These are phyloP conservation scores for Diplodia seriata DNA, from an alignment of 2,329 filamentous ascomycete species.

Conservation along the genomic window DNA sequence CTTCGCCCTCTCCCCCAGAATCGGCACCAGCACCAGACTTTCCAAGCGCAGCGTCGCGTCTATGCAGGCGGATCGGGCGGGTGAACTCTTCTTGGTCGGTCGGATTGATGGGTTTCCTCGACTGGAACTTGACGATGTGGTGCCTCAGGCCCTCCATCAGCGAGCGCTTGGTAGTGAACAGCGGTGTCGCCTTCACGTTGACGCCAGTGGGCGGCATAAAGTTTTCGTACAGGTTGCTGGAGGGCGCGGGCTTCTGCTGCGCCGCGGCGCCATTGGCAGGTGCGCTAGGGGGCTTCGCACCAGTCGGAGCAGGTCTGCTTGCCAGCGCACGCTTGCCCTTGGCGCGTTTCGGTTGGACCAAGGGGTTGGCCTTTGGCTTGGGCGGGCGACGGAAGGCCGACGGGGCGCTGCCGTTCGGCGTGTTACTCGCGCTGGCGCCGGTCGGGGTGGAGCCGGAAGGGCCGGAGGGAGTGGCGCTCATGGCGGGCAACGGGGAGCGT, in stretches of 20 bases:
- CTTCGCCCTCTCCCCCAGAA: slow-evolving; percentile 59
- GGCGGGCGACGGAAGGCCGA: slow-evolving; percentile 43
- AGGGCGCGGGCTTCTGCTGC: slow-evolving; percentile 16
- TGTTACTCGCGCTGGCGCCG: slow-evolving; percentile 33
- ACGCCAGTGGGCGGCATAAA: slow-evolving; percentile 11
- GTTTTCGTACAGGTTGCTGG: slow-evolving; percentile 21
- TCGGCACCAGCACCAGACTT: slow-evolving; percentile 46
- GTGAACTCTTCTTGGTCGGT: slow-evolving; percentile 84
- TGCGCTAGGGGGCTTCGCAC: slow-evolving; percentile 14
- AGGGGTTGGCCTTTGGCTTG: slow-evolving; percentile 47
- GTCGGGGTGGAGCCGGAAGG: slow-evolving; percentile 41
- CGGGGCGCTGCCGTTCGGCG: slow-evolving; percentile 45
- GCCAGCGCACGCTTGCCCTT: slow-evolving; percentile 30
- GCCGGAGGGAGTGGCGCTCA: slow-evolving; percentile 39
- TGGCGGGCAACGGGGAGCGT: neutral
- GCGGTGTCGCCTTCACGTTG: neutral
- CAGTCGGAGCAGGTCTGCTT: neutral
- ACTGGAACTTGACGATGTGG: slow-evolving; percentile 84
- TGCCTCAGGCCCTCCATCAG: slow-evolving; percentile 80
- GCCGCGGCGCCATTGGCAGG: slow-evolving; percentile 16
- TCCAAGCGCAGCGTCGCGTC: slow-evolving; percentile 75
- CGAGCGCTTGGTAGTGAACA: slow-evolving; percentile 70
- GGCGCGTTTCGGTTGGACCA: slow-evolving; percentile 36
- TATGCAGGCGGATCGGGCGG: slow-evolving; percentile 85
- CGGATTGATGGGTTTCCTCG: slow-evolving; percentile 67